A percentile compares a stretch with the other conserved stretches of the same genome.
These are phyloP conservation scores for Fusarium paranaense DNA, from an alignment of 2,329 filamentous ascomycete genomes.

Conservation along the genomic window DNA sequence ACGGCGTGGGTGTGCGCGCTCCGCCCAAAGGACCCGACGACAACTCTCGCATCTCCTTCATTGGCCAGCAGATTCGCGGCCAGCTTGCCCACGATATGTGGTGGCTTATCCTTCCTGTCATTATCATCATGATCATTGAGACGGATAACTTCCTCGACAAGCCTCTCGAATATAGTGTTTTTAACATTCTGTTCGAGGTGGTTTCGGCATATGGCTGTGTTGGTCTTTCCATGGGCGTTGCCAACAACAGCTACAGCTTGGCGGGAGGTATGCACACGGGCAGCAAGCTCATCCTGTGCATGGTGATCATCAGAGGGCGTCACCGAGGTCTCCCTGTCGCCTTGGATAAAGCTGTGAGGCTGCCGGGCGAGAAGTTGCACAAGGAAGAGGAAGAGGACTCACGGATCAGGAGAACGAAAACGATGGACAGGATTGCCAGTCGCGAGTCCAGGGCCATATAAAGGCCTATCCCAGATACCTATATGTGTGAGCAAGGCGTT, in stretches of 20 bases:
- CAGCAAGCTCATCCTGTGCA: conserved; percentile 68
- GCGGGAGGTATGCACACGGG: conserved; percentile 64
- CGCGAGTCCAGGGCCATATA: conserved; percentile 36
- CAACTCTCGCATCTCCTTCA: conserved; percentile 58
- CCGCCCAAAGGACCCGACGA: conserved; percentile 40
- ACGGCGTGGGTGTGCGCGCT: conserved; percentile 56
- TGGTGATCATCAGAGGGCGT: conserved; percentile 67
- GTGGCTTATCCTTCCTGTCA: conserved; percentile 71
- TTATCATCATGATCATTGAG: conserved; percentile 71
- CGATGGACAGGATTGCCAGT: conserved; percentile 42
- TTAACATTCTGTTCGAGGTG: conserved; percentile 71
- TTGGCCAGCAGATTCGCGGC: conserved; percentile 69
- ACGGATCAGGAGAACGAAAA: conserved; percentile 44
- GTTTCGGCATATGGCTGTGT: conserved; percentile 70
- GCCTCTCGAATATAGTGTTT: conserved; percentile 66
- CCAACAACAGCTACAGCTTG: conserved; percentile 66
- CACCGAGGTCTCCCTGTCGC: conserved; percentile 69
- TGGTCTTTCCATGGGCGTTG: conserved; percentile 69
- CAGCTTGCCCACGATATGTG: conserved; percentile 76
- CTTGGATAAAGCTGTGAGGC: conserved; percentile 63
- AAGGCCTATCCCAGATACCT: neutral
- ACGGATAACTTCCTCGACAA: conserved; percentile 63
- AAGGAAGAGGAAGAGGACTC: conserved; percentile 49
- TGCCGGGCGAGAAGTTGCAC: conserved; percentile 52
- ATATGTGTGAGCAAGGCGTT: conserved; percentile 26